Percentiles rank a stretch among this genome's conserved stretches.
phyloP scores from a whole-genome alignment of 108 stramenopile genomes.

The Skeletonema grethae region DNA sequence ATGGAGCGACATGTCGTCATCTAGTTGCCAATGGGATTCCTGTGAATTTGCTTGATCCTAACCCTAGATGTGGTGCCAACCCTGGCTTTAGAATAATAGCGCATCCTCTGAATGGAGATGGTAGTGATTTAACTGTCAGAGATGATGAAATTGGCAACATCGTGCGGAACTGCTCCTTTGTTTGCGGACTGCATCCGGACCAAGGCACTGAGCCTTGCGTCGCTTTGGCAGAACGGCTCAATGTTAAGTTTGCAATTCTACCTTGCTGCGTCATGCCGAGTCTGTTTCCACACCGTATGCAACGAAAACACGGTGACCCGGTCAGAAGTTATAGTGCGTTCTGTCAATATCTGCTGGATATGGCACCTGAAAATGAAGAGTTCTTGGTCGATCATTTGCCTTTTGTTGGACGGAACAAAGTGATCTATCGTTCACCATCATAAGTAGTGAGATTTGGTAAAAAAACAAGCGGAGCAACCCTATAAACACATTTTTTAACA shows the following conservation, averaged over 20 bases:
- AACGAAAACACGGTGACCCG: slow-evolving; percentile 24
- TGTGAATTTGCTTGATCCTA: slow-evolving; percentile 37
- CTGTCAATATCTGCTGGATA: slow-evolving; percentile 63
- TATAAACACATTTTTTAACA: too few species aligned
- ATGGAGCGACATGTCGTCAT: slow-evolving; percentile 38
- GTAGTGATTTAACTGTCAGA: slow-evolving; percentile 23
- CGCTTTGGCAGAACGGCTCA: slow-evolving; percentile 32
- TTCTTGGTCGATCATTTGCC: slow-evolving; percentile 53
- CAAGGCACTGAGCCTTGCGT: slow-evolving; percentile 55
- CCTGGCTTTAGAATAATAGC: slow-evolving; percentile 43
- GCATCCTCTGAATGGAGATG: slow-evolving; percentile 50
- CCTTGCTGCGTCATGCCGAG: slow-evolving; percentile 60
- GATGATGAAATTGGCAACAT: slow-evolving; percentile 25
- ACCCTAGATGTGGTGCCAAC: slow-evolving; percentile 34
- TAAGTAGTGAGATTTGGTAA: too few species aligned
- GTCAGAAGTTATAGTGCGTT: slow-evolving; percentile 53
- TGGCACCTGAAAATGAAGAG: slow-evolving; percentile 36
- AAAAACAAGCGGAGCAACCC: too few species aligned
- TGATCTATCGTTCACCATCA: slow-evolving; percentile 32
- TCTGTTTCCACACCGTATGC: slow-evolving; percentile 41
- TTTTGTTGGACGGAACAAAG: slow-evolving; percentile 66
- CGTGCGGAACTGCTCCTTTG: slow-evolving; percentile 24
- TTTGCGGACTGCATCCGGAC: slow-evolving; percentile 55
- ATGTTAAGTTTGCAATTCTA: slow-evolving; percentile 54
- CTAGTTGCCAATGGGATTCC: slow-evolving; percentile 30